These are phyloP conservation scores for Rosa hybrid DNA, from an alignment of 331 rosid species.

Conservation along the genomic window DNA sequence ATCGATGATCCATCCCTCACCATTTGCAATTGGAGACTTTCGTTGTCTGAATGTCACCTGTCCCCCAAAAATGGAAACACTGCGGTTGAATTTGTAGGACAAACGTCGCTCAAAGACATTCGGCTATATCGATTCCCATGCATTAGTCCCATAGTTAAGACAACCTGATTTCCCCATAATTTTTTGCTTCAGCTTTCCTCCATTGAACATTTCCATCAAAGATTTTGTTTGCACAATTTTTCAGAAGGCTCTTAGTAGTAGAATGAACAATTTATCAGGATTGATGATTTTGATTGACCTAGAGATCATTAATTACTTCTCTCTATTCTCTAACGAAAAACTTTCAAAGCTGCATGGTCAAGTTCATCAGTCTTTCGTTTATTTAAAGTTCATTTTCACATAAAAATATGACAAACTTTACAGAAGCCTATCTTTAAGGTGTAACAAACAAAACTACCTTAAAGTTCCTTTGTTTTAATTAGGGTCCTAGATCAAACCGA, in stretches of 20 bases:
- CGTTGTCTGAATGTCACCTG: conserved; percentile 71
- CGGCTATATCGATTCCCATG: conserved; percentile 57
- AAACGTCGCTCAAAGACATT: conserved; percentile 46
- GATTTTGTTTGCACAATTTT: conserved; percentile 46
- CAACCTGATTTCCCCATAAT: conserved; percentile 69
- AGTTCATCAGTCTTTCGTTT: background rate
- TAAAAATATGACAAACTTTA: background rate
- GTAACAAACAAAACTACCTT: background rate
- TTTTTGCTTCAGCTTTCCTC: conserved; percentile 68
- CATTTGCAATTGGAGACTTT: conserved; percentile 37
- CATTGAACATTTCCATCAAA: conserved; percentile 62
- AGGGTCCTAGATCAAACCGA: too few relatives aligned
- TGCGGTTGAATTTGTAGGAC: conserved; percentile 59
- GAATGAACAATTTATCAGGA: background rate
- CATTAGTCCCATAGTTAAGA: conserved; percentile 49
- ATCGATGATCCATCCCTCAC: conserved; percentile 60
- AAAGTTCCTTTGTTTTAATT: too few relatives aligned
- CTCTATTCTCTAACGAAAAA: background rate
- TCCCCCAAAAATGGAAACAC: conserved; percentile 56
- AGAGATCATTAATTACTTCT: background rate
- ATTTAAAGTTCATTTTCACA: background rate
- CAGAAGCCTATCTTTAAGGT: background rate
- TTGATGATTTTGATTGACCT: background rate
- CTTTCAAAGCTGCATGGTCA: background rate
- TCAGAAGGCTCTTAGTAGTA: background rate